Base-by-base conservation (phyloP, 306 rosid species). In the Quercus wislizeni region DNA sequence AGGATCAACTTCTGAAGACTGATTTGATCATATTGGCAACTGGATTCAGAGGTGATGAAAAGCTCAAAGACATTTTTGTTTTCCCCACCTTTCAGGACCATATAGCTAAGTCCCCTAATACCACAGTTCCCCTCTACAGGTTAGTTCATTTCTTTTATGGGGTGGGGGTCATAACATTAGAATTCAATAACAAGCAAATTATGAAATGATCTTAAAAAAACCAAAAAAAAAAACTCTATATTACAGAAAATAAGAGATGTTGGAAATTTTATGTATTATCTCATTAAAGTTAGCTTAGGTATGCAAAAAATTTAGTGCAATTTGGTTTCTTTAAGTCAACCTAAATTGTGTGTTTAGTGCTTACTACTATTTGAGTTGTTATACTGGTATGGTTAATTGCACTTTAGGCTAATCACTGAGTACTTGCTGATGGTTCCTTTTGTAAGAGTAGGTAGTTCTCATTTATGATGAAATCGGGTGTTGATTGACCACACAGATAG, bases 1-100 rank as follows among this genome's bases (percentile, higher is more conserved):
- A 90, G 46, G 71, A 21, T 33, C 10, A 76, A 0, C 80, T 85
- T 41, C 28, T 78, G 11, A 54, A 76, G 76, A 82, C 89, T 1
- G 94, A 92, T 71, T 41, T 92, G 80, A 84, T 92, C 19, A 87
- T 92, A 46, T 78, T 90, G 80, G 94, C 93, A 93, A 28, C 30
- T 28, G 30, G 30, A 0, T 28, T 28, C 30, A 28, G 30, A 28
- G 30, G 30, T 28, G 30, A 92, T 51, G 38, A 77, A 75, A 92
- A 90, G 80, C 93, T 92, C 59, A 84, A 56, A 80, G 73, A 87
- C 71, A 83, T 92, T 10, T 90, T 90, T 69, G 68, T 74, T 33
- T 88, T 90, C 18, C 78, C 91, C 25, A 80, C 79, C 33, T 90
- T 92, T 63, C 81, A 82, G 28, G 86, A 88, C 58, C 81, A 75